Base-by-base conservation (phyloP, 2,329 filamentous ascomycete genomes). In the Penicillium capsulatum region DNA sequence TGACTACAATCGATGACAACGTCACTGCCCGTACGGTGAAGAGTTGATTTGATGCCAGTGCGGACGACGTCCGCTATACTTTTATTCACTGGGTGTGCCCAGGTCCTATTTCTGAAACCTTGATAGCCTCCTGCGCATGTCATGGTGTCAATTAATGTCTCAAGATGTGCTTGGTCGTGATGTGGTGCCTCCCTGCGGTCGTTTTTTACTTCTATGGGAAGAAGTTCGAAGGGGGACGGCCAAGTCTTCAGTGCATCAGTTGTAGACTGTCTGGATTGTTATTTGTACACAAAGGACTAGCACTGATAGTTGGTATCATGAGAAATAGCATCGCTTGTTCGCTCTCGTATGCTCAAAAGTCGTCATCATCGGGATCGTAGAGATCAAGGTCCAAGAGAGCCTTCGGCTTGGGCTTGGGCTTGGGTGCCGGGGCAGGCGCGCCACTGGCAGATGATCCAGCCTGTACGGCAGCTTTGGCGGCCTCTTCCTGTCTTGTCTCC, bases 161-260 rank as follows among this genome's bases (percentile, higher is more conserved):
- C 15, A 81, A 81, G 47, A 75, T 76, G 57, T 63, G 61, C 3
- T 54, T 82, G 42, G 67, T 72, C 7, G 4, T 44, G n/a, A n/a
- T 80, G 11, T 81, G 71, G 66, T 79, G 74, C 53, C 55, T 69
- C 4, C 76, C 71, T 51, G 76, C 71, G 0, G 64, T 79, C 31
- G 51, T 76, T 9, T 79, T 80, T 54, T 81, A 75, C 59, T 74
- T 67, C 54, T 73, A 68, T 42, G 78, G 77, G 2, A 81, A 81
- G 70, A 74, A 61, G 2, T 74, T 80, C 50, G 78, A 40, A 68
- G 73, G 45, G 77, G 74, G 75, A 74, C 66, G 7, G 73, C 65
- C 53, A 70, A 79, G 47, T 73, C 70, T 42, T 70, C 62, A n/a
- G 75, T 81, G 9, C 76, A 81, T 57, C 64, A 52, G 20, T 68